phyloP scores from a whole-genome alignment of 371 early-diverging fungal species.

The Syncephalis fuscata region DNA sequence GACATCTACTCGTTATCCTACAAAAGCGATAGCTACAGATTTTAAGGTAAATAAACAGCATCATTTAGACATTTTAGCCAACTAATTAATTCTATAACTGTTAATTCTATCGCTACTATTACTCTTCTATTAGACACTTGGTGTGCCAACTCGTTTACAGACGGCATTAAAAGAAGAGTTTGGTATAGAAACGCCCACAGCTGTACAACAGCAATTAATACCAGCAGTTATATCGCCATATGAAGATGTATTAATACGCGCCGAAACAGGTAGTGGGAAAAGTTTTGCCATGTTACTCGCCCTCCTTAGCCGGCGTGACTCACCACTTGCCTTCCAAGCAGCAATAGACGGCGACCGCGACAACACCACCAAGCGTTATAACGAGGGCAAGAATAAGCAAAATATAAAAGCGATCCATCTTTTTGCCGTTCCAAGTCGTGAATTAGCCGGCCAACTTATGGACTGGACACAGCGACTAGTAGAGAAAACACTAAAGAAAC shows the following conservation, averaged over 20 bases:
- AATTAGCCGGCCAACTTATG: conserved; percentile 68
- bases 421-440: conserved; percentile 70
- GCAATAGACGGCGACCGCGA: not conserved
- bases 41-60: no score
- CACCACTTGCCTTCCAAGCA: no score
- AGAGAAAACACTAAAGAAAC: conserved; percentile 4
- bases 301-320: conserved; percentile 22
- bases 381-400: no score
- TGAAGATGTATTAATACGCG: conserved; percentile 40
- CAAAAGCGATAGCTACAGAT: no score
- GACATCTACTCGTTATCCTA: no score
- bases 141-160: conserved; percentile 22
- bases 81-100: no score
- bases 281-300: conserved; percentile 49
- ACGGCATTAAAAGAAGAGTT: conserved; percentile 24
- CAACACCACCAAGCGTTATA: not conserved
- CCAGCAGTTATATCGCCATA: conserved; percentile 33
- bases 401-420: no score
- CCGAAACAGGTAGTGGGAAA: conserved; percentile 62
- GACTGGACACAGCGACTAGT: conserved; percentile 23
- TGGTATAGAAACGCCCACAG: conserved; percentile 23
- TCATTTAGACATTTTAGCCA: no score
- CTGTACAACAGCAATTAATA: conserved; percentile 31
- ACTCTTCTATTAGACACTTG: conserved; percentile 18
- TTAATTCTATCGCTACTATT: no score